Base-by-base conservation (phyloP, 192 early-diverging fungal species). In the Backusella tarrabulga region DNA sequence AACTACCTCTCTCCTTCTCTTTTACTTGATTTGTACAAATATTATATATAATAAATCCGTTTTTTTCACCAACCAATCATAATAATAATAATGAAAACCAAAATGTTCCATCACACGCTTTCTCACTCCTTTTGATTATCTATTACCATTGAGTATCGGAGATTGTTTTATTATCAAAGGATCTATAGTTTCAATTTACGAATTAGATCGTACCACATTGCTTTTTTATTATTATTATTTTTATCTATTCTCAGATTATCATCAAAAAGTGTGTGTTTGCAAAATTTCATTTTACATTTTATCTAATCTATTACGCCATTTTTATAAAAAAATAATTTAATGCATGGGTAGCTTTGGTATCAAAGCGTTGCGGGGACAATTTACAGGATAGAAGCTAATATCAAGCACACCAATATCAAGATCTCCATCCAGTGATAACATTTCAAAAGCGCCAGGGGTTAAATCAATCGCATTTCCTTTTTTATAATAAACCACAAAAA, bases 381-480 rank as follows among this genome's bases (percentile, higher is more conserved):
- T 9, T 23, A 78, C 71, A 60, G 77, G 42, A 14, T 35, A 67
- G 17, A 40, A 78, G 29, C 63, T 78, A 56, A 78, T 73, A 66
- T 78, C 71, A 36, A 78, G 71, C 19, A 78, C 77, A 72, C 77
- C 77, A 34, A 67, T 41, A 67, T 67, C 66, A 15, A 78, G 46
- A 34, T 67, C 72, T 34, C 66, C 66, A 6, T 36, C 29, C 8
- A 66, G 66, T 6, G 77, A 44, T 9, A 78, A 34, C 44, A 29
- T 67, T 34, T 46, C 19, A 40, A 78, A 78, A 34, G 77, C 77
- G 21, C 54, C 42, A 66, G 77, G 77, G 63, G 77, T 78, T 60
- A 78, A 71, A 67, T 78, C 77, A 68, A 78, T 78, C 12, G 76
- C 76, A 34, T 52, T 67, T 32, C 60, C 74, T 75, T 23, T 68